Evolutionary conservation across 2,329 filamentous ascomycete species (phyloP).

Genomic region (Fusarium mangiferae): DNA sequence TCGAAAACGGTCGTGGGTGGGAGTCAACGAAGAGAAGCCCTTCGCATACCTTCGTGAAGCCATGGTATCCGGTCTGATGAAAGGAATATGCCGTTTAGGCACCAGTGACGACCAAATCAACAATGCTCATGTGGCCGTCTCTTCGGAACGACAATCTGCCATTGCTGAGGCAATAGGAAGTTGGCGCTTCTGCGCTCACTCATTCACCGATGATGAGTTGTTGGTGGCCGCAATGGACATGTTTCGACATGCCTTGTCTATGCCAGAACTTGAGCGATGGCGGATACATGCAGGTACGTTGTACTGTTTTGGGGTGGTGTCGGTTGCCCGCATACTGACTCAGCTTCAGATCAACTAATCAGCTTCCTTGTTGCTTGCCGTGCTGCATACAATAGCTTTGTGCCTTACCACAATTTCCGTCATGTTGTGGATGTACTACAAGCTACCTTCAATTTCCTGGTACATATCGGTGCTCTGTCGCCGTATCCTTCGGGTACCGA

Average conservation of each 20-base stretch:
- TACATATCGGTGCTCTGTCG: constrained; percentile 80
- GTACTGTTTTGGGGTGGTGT: constrained; percentile 7
- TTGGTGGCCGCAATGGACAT: constrained; percentile 87
- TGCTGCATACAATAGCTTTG: constrained; percentile 94
- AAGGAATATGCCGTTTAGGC: constrained; percentile 81
- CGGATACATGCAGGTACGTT: constrained; percentile 78
- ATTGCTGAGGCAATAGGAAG: constrained; percentile 77
- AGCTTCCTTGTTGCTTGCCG: constrained; percentile 89
- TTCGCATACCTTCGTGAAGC: constrained; percentile 91
- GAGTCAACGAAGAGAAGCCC: constrained; percentile 83
- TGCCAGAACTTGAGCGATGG: constrained; percentile 85
- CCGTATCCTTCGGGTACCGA: constrained; percentile 64
- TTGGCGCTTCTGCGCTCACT: constrained; percentile 92
- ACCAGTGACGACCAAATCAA: constrained; percentile 70
- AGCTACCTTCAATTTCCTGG: constrained; percentile 89
- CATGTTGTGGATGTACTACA: constrained; percentile 97
- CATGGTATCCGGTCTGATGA: constrained; percentile 93
- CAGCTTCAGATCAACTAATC: constrained; percentile 75
- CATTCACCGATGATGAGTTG: constrained; percentile 90
- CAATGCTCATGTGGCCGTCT: constrained; percentile 74
- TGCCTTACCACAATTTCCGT: constrained; percentile 97
- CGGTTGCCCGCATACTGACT: constrained; percentile 52
- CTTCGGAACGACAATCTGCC: constrained; percentile 69
- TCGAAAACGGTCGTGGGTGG: constrained; percentile 91
- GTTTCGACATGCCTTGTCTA: constrained; percentile 85